Percentiles rank a stretch among this genome's conserved stretches.
phyloP scores from a whole-genome alignment of 495 filamentous ascomycete species.

The Collariella sp. region DNA sequence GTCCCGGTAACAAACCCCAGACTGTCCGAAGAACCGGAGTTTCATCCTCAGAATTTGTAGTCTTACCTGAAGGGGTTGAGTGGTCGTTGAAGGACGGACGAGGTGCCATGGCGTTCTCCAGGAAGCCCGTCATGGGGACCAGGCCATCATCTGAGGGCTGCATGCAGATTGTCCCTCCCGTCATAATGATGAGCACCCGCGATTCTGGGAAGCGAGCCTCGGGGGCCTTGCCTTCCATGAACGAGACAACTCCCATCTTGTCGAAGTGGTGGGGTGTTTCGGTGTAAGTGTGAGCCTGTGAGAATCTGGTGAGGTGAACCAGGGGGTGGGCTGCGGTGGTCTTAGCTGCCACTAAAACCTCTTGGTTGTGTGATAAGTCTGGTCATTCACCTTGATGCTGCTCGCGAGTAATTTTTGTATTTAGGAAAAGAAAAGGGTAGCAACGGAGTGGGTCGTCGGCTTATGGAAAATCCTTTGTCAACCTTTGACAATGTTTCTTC shows the following conservation, averaged over 20 bases:
- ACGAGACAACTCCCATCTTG: conserved; percentile 20
- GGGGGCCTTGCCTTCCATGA: conserved; percentile 21
- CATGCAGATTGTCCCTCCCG: conserved; percentile 97
- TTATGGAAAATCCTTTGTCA: neutral
- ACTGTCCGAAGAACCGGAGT: neutral
- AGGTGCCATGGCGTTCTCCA: conserved; percentile 72
- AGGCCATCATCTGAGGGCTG: conserved; percentile 56
- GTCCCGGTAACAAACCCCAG: neutral
- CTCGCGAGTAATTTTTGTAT: too few species aligned
- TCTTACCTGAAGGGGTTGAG: conserved; percentile 33
- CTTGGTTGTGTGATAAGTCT: too few species aligned
- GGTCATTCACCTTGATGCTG: too few species aligned
- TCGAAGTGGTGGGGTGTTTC: neutral
- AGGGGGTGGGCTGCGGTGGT: too few species aligned
- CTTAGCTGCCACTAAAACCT: too few species aligned
- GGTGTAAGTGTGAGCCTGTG: too few species aligned
- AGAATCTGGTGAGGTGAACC: too few species aligned
- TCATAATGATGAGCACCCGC: conserved; percentile 82
- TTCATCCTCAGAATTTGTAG: neutral
- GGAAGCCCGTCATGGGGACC: conserved; percentile 69
- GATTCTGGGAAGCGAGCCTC: conserved; percentile 52
- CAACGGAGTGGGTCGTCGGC: neutral
- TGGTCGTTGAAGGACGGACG: conserved; percentile 86
- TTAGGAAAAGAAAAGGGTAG: too few species aligned
- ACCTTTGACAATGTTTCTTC: neutral